Evolutionary conservation across 73 alveolate species (phyloP).

Genomic region (Stentor coeruleus): DNA sequence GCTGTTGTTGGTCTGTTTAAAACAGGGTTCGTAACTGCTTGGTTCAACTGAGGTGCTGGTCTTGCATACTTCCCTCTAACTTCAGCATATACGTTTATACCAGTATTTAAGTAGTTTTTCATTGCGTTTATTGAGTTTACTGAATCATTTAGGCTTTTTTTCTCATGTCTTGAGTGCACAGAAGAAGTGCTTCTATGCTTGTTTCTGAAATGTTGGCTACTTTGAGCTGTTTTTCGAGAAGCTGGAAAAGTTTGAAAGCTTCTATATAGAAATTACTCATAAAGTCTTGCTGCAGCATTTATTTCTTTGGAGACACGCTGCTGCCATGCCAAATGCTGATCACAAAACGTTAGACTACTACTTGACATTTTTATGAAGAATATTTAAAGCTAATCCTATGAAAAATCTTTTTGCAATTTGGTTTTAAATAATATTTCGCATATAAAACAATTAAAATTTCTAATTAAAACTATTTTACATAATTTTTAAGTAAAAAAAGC

Average conservation of each 20-base stretch:
- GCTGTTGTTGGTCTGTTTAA: slow-evolving; percentile 6
- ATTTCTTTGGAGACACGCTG: slow-evolving; percentile 17
- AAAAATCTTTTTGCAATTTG: too few species aligned
- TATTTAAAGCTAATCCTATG: neutral
- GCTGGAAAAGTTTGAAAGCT: neutral
- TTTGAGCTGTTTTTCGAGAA: too few species aligned
- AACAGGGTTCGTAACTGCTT: neutral
- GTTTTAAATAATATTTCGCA: too few species aligned
- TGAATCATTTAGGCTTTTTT: too few species aligned
- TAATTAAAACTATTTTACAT: too few species aligned
- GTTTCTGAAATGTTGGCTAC: too few species aligned
- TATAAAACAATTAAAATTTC: too few species aligned
- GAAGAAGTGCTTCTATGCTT: neutral
- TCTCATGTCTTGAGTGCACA: neutral
- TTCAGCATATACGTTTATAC: neutral
- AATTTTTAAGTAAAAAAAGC: too few species aligned
- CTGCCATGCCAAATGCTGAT: slow-evolving; percentile 23
- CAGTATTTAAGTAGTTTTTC: neutral
- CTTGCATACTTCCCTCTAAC: slow-evolving; percentile 21
- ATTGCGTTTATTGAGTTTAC: too few species aligned
- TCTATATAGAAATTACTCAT: neutral
- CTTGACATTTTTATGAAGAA: slow-evolving; percentile 8
- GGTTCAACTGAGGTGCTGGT: slow-evolving; percentile 21
- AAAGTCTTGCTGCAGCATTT: neutral
- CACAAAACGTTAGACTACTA: neutral